phyloP scores from a whole-genome alignment of 331 rosid genomes.

The Stylosanthes scabra region DNA sequence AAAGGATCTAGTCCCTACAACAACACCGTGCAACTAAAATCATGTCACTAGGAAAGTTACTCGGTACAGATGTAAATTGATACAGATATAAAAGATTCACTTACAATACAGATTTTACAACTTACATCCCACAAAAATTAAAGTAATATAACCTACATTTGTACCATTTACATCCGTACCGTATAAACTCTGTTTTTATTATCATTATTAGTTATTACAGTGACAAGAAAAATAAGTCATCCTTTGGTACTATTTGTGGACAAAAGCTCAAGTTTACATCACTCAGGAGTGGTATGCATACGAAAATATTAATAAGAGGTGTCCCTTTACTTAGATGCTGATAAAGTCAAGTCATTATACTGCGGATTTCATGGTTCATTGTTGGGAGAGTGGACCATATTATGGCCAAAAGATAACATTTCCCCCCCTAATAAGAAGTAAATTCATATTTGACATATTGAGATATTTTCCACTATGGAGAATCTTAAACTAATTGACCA shows the following conservation, averaged over 20 bases:
- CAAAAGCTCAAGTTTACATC: background rate
- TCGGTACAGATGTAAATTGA: no score
- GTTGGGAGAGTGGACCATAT: constrained; percentile 6
- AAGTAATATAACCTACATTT: no score
- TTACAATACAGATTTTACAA: no score
- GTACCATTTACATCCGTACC: no score
- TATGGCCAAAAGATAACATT: background rate
- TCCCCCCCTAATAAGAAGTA: background rate
- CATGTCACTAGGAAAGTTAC: background rate
- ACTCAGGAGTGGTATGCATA: background rate
- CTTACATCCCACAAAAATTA: no score
- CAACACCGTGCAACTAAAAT: constrained; percentile 13
- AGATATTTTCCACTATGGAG: background rate
- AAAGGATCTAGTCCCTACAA: constrained; percentile 84
- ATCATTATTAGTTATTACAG: no score
- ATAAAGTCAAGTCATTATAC: constrained; percentile 33
- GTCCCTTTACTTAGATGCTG: constrained; percentile 25
- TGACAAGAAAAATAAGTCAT: no score
- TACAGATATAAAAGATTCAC: no score
- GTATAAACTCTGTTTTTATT: no score
- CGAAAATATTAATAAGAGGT: background rate
- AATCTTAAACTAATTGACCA: background rate
- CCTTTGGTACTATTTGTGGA: background rate
- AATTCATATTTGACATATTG: constrained; percentile 11
- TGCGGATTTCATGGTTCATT: background rate